A percentile compares a stretch with the other conserved stretches of the same genome.
Evolutionary conservation across 2,329 filamentous ascomycete species (phyloP).

Genomic region (Metarhizium anisopliae): DNA sequence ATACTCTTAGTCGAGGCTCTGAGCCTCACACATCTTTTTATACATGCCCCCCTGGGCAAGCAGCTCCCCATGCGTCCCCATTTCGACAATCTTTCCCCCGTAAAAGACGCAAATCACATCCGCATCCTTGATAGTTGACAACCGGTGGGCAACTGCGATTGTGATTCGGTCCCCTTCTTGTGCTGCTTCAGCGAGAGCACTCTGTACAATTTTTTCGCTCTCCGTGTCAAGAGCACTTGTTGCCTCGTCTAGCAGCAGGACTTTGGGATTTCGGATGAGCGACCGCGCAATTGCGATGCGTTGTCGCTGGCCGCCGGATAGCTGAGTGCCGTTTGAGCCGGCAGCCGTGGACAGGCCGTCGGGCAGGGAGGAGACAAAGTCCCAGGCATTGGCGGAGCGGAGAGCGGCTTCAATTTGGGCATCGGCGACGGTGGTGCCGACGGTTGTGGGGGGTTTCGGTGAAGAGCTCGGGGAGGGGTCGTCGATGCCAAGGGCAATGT

Average conservation of each 20-base stretch:
- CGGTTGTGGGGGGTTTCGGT: no score
- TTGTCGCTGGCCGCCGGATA: constrained; percentile 11
- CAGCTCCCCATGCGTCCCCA: constrained; percentile 48
- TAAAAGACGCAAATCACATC: constrained; percentile 55
- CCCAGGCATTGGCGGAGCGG: constrained; percentile 37
- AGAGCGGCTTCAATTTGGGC: constrained; percentile 33
- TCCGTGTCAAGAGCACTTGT: constrained; percentile 92
- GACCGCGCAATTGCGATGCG: constrained; percentile 12
- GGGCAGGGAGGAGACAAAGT: constrained; percentile 68
- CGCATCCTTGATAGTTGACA: constrained; percentile 78
- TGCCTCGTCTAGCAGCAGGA: constrained; percentile 87
- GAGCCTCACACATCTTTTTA: constrained; percentile 29
- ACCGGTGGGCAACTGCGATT: constrained; percentile 85
- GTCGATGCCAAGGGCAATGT: constrained; percentile 43
- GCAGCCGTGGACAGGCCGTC: constrained; percentile 85
- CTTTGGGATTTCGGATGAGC: constrained; percentile 76
- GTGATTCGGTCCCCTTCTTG: constrained; percentile 69
- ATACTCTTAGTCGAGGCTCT: neutral
- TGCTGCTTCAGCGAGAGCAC: constrained; percentile 64
- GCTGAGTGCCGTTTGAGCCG: constrained; percentile 42
- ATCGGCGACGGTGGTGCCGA: constrained; percentile 5
- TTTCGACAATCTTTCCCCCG: constrained; percentile 44
- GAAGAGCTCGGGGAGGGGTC: constrained; percentile 5
- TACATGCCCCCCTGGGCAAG: constrained; percentile 37
- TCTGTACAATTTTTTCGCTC: constrained; percentile 86